Evolutionary conservation across 1,139 yeast genomes (phyloP).

Genomic region (Pichia sp.): DNA sequence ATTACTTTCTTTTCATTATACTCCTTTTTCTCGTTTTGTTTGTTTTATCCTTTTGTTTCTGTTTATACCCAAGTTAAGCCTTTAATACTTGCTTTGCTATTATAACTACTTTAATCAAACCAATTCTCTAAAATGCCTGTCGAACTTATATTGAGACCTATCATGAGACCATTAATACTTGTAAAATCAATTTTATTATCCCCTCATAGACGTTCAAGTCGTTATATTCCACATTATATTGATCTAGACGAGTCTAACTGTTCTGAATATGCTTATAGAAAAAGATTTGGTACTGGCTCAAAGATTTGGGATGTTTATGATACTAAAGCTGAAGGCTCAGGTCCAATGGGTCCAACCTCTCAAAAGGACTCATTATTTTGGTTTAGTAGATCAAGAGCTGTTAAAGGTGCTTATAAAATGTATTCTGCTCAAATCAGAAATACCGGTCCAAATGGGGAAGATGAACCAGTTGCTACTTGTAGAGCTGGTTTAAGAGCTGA

Average conservation of each 20-base stretch:
- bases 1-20: background rate
- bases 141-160: slow-evolving; percentile 50
- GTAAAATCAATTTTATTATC: slow-evolving; percentile 50
- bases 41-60: background rate
- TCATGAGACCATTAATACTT: slow-evolving; percentile 52
- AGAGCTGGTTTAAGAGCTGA: slow-evolving; percentile 58
- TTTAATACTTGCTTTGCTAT: background rate
- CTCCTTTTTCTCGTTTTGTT: background rate
- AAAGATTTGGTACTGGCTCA: slow-evolving; percentile 53
- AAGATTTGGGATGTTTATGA: slow-evolving; percentile 51
- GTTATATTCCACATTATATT: slow-evolving; percentile 48
- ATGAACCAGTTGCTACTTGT: slow-evolving; percentile 51
- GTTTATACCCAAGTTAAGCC: background rate
- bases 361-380: slow-evolving; percentile 41
- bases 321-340: slow-evolving; percentile 30
- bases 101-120: background rate
- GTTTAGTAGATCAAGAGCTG: slow-evolving; percentile 55
- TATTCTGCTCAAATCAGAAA: slow-evolving; percentile 36
- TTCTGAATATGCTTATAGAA: slow-evolving; percentile 41
- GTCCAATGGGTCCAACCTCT: slow-evolving; percentile 35
- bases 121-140: slow-evolving; percentile 42
- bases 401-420: slow-evolving; percentile 58
- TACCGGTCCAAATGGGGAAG: slow-evolving; percentile 42
- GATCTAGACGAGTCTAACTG: slow-evolving; percentile 35
- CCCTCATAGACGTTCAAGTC: slow-evolving; percentile 52